phyloP scores from a whole-genome alignment of 2,329 filamentous ascomycete genomes.

The Arachnomyces sp. region DNA sequence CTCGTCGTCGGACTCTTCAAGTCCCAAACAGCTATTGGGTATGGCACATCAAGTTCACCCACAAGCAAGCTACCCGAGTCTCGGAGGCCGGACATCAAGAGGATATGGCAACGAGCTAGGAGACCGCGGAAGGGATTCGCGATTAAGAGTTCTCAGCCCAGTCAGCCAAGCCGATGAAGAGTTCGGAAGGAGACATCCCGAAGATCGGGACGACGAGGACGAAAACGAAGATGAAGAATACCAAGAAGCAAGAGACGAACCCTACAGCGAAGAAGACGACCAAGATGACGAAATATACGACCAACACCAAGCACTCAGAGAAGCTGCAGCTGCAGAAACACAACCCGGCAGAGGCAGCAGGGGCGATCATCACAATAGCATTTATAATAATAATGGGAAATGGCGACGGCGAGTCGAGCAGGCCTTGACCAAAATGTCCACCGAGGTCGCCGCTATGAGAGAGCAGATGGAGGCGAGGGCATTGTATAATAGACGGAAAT shows the following conservation, averaged over 20 bases:
- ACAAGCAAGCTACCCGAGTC: conserved; percentile 28
- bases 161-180: conserved; percentile 77
- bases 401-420: conserved; percentile 81
- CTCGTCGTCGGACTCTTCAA: conserved; percentile 51
- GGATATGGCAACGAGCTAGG: conserved; percentile 29
- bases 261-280: conserved; percentile 25
- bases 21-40: conserved; percentile 23
- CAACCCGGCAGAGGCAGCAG: conserved; percentile 14
- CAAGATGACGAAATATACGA: conserved; percentile 41
- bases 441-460: conserved; percentile 82
- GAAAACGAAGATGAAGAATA: conserved; percentile 26
- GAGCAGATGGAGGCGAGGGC: conserved; percentile 79
- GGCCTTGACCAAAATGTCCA: conserved; percentile 79
- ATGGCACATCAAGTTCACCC: conserved; percentile 26
- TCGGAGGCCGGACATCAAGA: conserved; percentile 28
- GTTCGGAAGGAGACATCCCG: conserved; percentile 19
- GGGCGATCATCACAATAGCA: background rate
- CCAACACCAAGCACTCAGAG: conserved; percentile 31
- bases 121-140: conserved; percentile 45
- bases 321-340: conserved; percentile 35
- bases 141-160: conserved; percentile 67
- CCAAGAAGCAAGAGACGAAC: conserved; percentile 13
- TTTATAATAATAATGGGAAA: conserved; percentile 36
- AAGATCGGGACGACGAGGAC: conserved; percentile 45
- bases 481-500: conserved; percentile 57